Base-by-base conservation (phyloP, 345 rosid species). In the Eucalyptus sideroxylon region DNA sequence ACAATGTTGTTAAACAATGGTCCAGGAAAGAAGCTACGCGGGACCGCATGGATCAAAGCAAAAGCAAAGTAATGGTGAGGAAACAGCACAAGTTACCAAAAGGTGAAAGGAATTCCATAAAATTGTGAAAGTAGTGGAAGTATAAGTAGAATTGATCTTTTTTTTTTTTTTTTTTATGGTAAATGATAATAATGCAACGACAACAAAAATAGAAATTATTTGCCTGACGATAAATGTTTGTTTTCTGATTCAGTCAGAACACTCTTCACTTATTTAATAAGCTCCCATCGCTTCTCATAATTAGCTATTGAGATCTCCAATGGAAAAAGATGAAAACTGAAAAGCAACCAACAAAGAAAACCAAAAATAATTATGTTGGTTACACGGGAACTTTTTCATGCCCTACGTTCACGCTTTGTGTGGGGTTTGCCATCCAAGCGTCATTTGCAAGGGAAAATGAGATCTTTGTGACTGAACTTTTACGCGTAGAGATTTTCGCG, bases 351-450 rank as follows among this genome's bases (percentile, higher is more conserved):
- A 56, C 4, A 23, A 56, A 23, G 62, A 56, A 56, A 9, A 21
- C 27, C 62, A 23, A 6, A 4, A 56, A 56, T 56, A 56, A 24
- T 56, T 56, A 1, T 9, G 6, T 56, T 23, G 30, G 27, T 23
- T 56, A 9, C 2, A 55, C 15, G 13, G 30, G 15, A 0, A 60
- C 31, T 11, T 27, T 27, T 27, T 60, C 67, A 27, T 0, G 30
- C n/a, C 81, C 77, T 6, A 11, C 1, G 47, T 37, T 77, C 83
- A 77, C 47, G 45, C 83, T 6, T 37, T 77, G 3, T 2, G 47
- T 11, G 82, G 82, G 0, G 13, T 34, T 21, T 40, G 24, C 83
- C 47, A 77, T 21, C 50, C 45, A 6, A 77, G 27, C 83, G 23
- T 11, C 47, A 23, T 77, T 10, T 19, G 45, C 45, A 77, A 19